Evolutionary conservation across 306 rosid genomes (phyloP).

Genomic region (Begonia peltatifolia): DNA sequence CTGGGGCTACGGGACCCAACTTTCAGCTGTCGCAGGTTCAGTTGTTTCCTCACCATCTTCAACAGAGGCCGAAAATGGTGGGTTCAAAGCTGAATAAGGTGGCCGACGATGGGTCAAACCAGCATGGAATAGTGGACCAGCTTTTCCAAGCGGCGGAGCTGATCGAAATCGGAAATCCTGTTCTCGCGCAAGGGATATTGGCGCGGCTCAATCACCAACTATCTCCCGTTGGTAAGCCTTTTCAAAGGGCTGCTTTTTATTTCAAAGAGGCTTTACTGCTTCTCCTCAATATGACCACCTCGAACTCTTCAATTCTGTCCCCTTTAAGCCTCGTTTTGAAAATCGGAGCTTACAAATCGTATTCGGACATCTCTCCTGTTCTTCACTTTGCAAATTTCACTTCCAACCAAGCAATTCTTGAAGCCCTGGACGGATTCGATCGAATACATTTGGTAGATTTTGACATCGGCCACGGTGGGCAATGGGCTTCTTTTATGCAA

Average conservation of each 20-base stretch:
- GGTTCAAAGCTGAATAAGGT: slow-evolving; percentile 39
- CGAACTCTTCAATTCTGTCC: slow-evolving; percentile 28
- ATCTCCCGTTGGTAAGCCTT: slow-evolving; percentile 84
- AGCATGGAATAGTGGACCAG: slow-evolving; percentile 50
- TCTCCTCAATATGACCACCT: slow-evolving; percentile 29
- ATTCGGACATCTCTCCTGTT: slow-evolving; percentile 80
- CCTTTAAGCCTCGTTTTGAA: slow-evolving; percentile 52
- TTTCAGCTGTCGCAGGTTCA: slow-evolving; percentile 39
- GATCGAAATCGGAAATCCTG: slow-evolving; percentile 70
- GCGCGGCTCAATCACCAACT: slow-evolving; percentile 99
- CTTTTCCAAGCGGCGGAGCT: slow-evolving; percentile 70
- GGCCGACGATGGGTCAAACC: slow-evolving; percentile 39
- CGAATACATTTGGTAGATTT: slow-evolving; percentile 61
- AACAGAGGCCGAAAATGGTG: slow-evolving; percentile 35
- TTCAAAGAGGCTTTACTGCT: slow-evolving; percentile 71
- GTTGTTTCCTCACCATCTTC: slow-evolving; percentile 45
- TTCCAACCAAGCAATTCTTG: slow-evolving; percentile 76
- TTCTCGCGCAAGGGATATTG: slow-evolving; percentile 99
- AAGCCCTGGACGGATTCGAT: slow-evolving; percentile 57
- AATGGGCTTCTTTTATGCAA: slow-evolving; percentile 90
- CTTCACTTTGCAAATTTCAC: slow-evolving; percentile 84
- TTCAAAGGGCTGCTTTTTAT: slow-evolving; percentile 87
- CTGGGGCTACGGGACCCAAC: slow-evolving; percentile 26
- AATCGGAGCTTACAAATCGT: slow-evolving; percentile 77
- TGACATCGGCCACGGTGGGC: slow-evolving; percentile 87